Evolutionary conservation across 345 rosid genomes (phyloP), one percentile per base, ranked within the genome.

Genomic region (Cardamine resedifolia): DNA sequence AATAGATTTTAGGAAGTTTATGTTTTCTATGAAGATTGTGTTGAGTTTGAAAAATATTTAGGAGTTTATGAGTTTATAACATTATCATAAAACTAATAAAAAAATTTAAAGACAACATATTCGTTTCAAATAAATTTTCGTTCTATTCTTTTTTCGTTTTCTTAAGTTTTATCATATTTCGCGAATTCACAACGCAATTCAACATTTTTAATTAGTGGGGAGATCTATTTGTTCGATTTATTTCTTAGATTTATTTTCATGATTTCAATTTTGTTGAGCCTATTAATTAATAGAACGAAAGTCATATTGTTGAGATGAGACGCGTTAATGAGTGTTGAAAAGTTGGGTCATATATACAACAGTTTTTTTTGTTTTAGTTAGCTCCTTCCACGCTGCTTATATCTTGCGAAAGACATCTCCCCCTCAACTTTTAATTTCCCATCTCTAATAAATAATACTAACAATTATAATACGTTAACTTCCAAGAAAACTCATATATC

Each of bases 371-470:
- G 63, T 44, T 44, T 44, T n/a, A 73, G 51, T 65, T 73, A 48
- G 77, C 77, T 73, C 72, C 72, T 73, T 57, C 59, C 72, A 73
- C 77, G 72, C 60, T 65, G n/a, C 58, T 48, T 47, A 58, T 59
- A 51, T 60, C 76, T 64, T 53, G 58, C 65, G 45, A 16, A 64
- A 56, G 77, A 73, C 77, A 73, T 65, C 72, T 73, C 34, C 50
- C 16, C 77, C 77, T 73, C 66, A 57, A 65, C 77, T 65, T 56
- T 57, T 14, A 26, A 34, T 31, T 45, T 34, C 26, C 51, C 31
- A n/a, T 64, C 51, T 36, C 59, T 31, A 21, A 9, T 21, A 6
- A 41, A 10, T 27, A 12, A 55, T n/a, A n/a, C 2, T 6, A 16
- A 16, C 38, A 10, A 41, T 53, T 51, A n/a, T 51, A 43, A 31